phyloP scores from a whole-genome alignment of 768 basidiomycete species.

The Paxillus ammoniavirescens region DNA sequence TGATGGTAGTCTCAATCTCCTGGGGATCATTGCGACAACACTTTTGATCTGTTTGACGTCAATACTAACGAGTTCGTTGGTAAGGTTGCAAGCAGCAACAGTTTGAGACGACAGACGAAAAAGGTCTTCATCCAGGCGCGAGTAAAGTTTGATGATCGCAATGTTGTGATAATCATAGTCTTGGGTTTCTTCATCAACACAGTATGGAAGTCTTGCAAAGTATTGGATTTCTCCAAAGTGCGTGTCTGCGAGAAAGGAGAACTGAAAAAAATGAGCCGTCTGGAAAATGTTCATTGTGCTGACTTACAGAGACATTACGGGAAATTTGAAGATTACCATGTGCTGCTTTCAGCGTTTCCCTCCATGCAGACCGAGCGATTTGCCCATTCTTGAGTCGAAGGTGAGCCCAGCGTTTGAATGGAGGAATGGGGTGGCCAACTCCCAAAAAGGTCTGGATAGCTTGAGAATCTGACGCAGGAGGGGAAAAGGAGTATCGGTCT shows the following conservation, averaged over 20 bases:
- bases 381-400: too few species aligned
- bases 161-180: background rate
- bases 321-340: background rate
- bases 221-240: background rate
- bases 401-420: too few species aligned
- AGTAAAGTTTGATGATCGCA: constrained; percentile 21
- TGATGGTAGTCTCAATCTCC: constrained; percentile 4
- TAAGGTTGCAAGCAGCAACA: constrained; percentile 14
- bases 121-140: constrained; percentile 16
- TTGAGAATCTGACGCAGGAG: too few species aligned
- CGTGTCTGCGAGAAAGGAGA: background rate
- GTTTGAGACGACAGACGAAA: constrained; percentile 14
- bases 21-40: constrained; percentile 24
- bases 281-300: background rate
- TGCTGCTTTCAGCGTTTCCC: background rate
- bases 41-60: constrained; percentile 12
- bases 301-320: constrained; percentile 12
- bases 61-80: constrained; percentile 16
- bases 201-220: background rate
- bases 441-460: too few species aligned
- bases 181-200: background rate
- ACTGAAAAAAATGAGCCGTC: background rate
- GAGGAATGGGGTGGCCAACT: too few species aligned
- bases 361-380: too few species aligned
- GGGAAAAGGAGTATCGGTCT: too few species aligned